Percentiles rank a stretch among this genome's conserved stretches.
Evolutionary conservation across 129 eudicot species (phyloP).

Genomic region (sunflower (Helianthus annuus)): DNA sequence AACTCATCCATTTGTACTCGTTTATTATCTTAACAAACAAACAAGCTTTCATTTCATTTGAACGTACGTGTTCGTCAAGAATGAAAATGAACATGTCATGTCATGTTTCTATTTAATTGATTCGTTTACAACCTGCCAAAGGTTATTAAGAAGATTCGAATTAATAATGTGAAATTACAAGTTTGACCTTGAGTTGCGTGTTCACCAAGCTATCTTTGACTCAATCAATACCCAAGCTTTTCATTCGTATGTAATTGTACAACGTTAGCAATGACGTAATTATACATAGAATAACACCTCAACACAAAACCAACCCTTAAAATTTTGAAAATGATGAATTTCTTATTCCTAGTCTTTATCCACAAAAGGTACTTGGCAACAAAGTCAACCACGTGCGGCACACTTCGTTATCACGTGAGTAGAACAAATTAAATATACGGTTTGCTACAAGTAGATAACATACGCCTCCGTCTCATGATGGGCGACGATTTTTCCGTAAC

Average conservation of each 20-base stretch:
- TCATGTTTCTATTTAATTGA: not conserved
- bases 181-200: slow-evolving; percentile 18
- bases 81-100: too few species aligned
- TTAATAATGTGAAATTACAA: not conserved
- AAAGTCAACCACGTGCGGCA: slow-evolving; percentile 20
- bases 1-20: too few species aligned
- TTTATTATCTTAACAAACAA: too few species aligned
- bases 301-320: slow-evolving; percentile 4
- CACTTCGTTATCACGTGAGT: slow-evolving; percentile 10
- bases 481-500: too few species aligned
- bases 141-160: not conserved
- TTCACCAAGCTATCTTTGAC: slow-evolving; percentile 23
- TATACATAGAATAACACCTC: slow-evolving; percentile 10
- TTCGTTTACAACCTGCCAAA: not conserved
- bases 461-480: too few species aligned
- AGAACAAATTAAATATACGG: not conserved
- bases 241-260: slow-evolving; percentile 6
- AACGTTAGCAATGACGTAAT: slow-evolving; percentile 21
- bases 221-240: not conserved
- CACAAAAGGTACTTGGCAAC: not conserved
- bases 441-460: not conserved
- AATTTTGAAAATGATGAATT: slow-evolving; percentile 4
- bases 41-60: too few species aligned
- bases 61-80: too few species aligned
- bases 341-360: not conserved